Evolutionary conservation across 106 monocot species (phyloP), one percentile per base, ranked within the genome.

Genomic region (Platanthera zijinensis): DNA sequence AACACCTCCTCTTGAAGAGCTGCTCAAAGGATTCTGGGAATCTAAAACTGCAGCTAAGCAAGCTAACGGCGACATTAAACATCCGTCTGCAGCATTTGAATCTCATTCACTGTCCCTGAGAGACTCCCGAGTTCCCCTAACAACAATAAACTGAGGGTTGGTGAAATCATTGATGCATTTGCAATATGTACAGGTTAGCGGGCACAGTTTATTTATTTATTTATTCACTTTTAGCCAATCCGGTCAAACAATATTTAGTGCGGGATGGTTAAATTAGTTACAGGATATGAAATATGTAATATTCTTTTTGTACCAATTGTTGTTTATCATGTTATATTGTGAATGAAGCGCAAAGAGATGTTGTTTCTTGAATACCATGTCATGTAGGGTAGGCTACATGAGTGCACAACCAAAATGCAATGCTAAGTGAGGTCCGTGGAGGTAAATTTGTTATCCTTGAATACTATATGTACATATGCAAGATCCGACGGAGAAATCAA

Each of bases 1-100:
- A 80, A 92, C 94, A 74, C 89, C 91, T 69, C 83, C 87, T 53
- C 92, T 94, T 80, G 94, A 94, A 32, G 97, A 99, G 71, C 80
- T 99, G 22, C 51, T 94, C 50, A 91, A 89, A 72, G 82, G 80
- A 10, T 97, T 97, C 79, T 81, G 89, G 84, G 95, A 96, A 54
- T 84, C 80, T 0, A 93, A 78, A 48, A 75, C 82, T 5, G 77
- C 78, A 32, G 73, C 69, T 25, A 91, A 86, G 80, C 89, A 85
- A 69, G 79, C 69, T 64, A 97, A 94, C 77, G 91, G 92, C 56
- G 94, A 94, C 66, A 18, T 74, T 39, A 94, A 86, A 66, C 85
- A 86, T 77, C 78, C 80, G 5, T 78, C 79, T 11, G 80, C 83
- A 52, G 28, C 74, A 7, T 75, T 86, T 39, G 92, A 92, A 51